Evolutionary conservation across 345 rosid species (phyloP), one percentile per base, ranked within the genome.

Genomic region (Eucalyptus erythrocorys): DNA sequence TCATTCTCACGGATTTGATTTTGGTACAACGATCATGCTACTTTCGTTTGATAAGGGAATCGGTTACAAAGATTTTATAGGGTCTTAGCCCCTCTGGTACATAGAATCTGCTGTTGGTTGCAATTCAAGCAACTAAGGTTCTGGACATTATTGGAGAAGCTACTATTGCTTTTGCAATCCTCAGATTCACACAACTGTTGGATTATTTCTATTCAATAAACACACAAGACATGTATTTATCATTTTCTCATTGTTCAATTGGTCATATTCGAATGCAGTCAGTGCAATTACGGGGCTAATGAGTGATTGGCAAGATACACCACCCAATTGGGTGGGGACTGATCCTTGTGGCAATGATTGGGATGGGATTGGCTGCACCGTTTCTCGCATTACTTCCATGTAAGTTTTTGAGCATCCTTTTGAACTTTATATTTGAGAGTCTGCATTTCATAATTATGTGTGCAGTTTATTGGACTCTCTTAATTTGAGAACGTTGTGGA

Each of bases 301-400:
- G 91, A 66, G 4, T 55, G 59, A 13, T 30, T 95, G 96, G 99
- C 42, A 90, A 50, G 92, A 88, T 34, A 26, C 64, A 55, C 99
- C 98, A 40, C 91, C 96, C 48, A 87, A 49, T 85, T 97, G 99
- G 99, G 82, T 15, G 32, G 94, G 95, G 8, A 6, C 84, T 34
- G 99, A 97, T 90, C 99, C 99, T 90, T 97, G 99, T 90, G 94
- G 94, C 90, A 89, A 68, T 87, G 57, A 51, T 1, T 97, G 99
- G 99, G 95, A 90, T 3, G 99, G 99, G 85, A 94, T 95, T 87
- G 47, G 19, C 30, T 97, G 99, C 92, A 61, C n/a, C 79, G n/a
- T 84, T 87, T 48, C 93, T 19, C 95, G 96, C 1, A 91, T 97
- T 49, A 91, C 91, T 40, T 91, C 95, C 87, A 91, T 97, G 51